phyloP scores from a whole-genome alignment of 2,329 filamentous ascomycete genomes.

The Monosporascus ibericus region DNA sequence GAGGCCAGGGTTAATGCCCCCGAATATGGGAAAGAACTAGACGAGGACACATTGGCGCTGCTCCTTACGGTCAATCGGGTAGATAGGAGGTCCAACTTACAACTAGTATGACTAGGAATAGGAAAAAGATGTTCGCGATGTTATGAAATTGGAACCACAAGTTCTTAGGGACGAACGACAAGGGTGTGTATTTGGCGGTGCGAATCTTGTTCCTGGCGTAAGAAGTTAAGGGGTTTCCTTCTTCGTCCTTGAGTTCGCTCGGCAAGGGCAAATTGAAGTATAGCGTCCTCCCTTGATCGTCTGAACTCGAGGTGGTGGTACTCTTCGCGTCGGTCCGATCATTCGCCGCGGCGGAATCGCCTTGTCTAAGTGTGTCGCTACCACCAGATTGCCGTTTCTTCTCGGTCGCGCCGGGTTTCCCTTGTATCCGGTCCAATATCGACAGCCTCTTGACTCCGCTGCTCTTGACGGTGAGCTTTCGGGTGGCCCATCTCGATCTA shows the following conservation, averaged over 20 bases:
- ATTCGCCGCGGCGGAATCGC: conserved; percentile 21
- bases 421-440: conserved; percentile 70
- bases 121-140: conserved; percentile 96
- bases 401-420: conserved; percentile 54
- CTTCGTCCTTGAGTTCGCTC: conserved; percentile 66
- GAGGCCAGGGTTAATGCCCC: conserved; percentile 81
- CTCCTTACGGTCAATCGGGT: background rate
- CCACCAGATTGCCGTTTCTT: conserved; percentile 55
- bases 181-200: conserved; percentile 92
- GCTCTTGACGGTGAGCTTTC: conserved; percentile 70
- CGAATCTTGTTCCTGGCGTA: conserved; percentile 94
- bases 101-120: conserved; percentile 89
- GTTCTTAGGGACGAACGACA: conserved; percentile 96
- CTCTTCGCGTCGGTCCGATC: conserved; percentile 31
- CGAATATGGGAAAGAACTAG: conserved; percentile 95
- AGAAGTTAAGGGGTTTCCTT: conserved; percentile 63
- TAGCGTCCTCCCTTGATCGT: conserved; percentile 49
- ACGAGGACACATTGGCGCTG: conserved; percentile 17
- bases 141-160: conserved; percentile 98
- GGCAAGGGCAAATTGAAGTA: conserved; percentile 87
- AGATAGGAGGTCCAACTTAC: conserved; percentile 52
- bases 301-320: conserved; percentile 30
- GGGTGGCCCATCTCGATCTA: conserved; percentile 93
- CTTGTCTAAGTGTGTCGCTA: conserved; percentile 22
- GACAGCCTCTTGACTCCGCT: conserved; percentile 75